Conservation (phyloP, 192 early-diverging fungal species). For the Coemansia sp. region DNA sequence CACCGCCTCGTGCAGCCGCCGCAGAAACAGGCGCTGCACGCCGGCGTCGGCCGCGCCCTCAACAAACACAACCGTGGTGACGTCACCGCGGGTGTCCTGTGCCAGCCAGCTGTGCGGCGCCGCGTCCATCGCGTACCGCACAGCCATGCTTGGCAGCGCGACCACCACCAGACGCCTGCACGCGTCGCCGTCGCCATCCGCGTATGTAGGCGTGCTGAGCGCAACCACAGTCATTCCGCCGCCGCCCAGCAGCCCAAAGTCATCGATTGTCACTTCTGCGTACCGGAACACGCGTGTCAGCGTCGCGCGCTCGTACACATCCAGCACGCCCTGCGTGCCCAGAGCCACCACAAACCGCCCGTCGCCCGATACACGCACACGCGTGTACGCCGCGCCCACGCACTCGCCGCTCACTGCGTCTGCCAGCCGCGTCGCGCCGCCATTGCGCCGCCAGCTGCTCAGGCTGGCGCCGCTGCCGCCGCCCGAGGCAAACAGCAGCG, state of each 20-base stretch:
- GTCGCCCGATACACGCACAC: slow-evolving; percentile 19
- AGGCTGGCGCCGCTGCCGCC: slow-evolving; percentile 20
- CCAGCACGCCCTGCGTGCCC: slow-evolving; percentile 18
- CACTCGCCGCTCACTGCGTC: slow-evolving; percentile 27
- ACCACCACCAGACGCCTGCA: slow-evolving; percentile 26
- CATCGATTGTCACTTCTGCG: slow-evolving; percentile 9
- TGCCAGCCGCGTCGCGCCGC: slow-evolving; percentile 7
- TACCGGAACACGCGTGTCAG: slow-evolving; percentile 47
- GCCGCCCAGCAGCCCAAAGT: slow-evolving; percentile 31
- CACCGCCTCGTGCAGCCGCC: slow-evolving; percentile 25
- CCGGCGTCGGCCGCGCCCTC: slow-evolving; percentile 18
- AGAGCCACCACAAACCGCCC: slow-evolving; percentile 34
- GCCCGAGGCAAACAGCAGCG: slow-evolving; percentile 24
- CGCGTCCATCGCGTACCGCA: slow-evolving; percentile 24
- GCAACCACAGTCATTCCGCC: slow-evolving; percentile 10
- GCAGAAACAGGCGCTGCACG: slow-evolving; percentile 21
- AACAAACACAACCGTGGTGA: slow-evolving; percentile 35
- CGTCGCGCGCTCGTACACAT: slow-evolving; percentile 42
- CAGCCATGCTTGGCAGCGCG: slow-evolving; percentile 18
- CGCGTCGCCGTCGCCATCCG: not conserved
- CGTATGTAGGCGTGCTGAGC: slow-evolving; percentile 15
- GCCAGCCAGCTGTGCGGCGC: slow-evolving; percentile 36
- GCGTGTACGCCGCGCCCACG: slow-evolving; percentile 22
- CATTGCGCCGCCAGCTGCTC: slow-evolving; percentile 32
- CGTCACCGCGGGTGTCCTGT: slow-evolving; percentile 12